Base-by-base conservation (phyloP, 2,329 filamentous ascomycete species). In the Ophiosphaerella narmari region DNA sequence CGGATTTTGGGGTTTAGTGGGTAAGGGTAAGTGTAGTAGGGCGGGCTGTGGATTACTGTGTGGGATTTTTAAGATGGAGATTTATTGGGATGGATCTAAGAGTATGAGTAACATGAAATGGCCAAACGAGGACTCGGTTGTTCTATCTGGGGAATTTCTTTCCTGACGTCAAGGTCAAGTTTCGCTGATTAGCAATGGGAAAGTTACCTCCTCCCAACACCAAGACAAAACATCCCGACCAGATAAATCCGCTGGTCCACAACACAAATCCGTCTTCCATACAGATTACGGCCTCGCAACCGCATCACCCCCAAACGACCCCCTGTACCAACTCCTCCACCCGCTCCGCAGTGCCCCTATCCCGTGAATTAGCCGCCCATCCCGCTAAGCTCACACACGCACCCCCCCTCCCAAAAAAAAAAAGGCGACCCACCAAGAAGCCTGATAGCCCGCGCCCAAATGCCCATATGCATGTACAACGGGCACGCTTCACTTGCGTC, bases 401-500 rank as follows among this genome's bases (percentile, higher is more conserved):
- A 2, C 16, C 16, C 16, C 16, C 16, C 16, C 16, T 3, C 16
- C 16, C 16, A 18, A 18, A 18, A 23, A 24, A 34, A 13, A 13
- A 24, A 34, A 13, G 11, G 21, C 13, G n/a, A 44, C 65, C 52
- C 46, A 69, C 65, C 70, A 80, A 31, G 72, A 75, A 5, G 74
- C 73, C 67, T 80, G 78, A 69, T 80, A 96, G 12, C 92, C 92
- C 78, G 88, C 90, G 1, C 89, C 89, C 1, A 85, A 84, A 71
- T 91, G 88, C 0, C 89, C 89, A 63, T 92, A 92, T 63, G 91
- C 89, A 73, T 94, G 90, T 46, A 94, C 18, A 83, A 82, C 31
- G 81, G 86, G 43, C 1, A 69, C 55, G 4, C 55, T 60, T 55
- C 80, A 75, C 39, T 89, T 81, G 7, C 26, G 7, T 57, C 77